Conservation (phyloP, 2,329 filamentous ascomycete genomes). For the Nothomitra cinnamomea region DNA sequence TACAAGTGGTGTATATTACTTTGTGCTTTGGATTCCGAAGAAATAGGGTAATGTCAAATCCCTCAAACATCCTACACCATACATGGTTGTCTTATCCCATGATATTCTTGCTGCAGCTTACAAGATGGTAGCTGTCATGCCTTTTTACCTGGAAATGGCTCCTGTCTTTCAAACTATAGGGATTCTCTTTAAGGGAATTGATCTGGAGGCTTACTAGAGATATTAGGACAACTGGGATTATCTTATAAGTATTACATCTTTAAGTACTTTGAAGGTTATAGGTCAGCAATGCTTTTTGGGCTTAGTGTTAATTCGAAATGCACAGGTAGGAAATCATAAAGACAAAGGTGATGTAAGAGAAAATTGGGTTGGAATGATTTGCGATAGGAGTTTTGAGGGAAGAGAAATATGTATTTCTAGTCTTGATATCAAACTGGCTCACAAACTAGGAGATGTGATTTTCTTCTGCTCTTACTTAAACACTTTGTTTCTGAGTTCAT, state of each 20-base stretch:
- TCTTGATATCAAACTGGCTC: neutral
- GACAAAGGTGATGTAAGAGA: slow-evolving; percentile 3
- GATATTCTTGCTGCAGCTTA: slow-evolving; percentile 2
- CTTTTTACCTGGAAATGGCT: slow-evolving; percentile 1
- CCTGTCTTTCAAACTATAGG: slow-evolving; percentile 3
- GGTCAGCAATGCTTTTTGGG: slow-evolving; percentile 2
- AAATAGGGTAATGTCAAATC: neutral
- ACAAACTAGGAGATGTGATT: slow-evolving; percentile 2
- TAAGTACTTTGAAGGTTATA: neutral
- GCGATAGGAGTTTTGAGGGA: slow-evolving; percentile 1
- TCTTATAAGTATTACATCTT: neutral
- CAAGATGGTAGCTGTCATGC: neutral
- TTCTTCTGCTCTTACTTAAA: slow-evolving; percentile 1
- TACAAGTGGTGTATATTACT: slow-evolving; percentile 1
- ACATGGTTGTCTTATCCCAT: neutral
- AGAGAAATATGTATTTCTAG: neutral
- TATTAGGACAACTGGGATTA: slow-evolving; percentile 3
- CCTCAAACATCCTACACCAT: slow-evolving; percentile 1
- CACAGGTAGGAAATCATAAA: slow-evolving; percentile 1
- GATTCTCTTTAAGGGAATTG: slow-evolving; percentile 1
- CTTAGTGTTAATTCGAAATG: neutral
- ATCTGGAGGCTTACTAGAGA: neutral
- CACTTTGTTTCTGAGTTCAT: slow-evolving; percentile 3
- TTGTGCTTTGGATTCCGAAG: neutral
- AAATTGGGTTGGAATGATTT: slow-evolving; percentile 2